These are phyloP conservation scores for Aspergillus neotritici DNA, from an alignment of 2,329 filamentous ascomycete genomes.

Conservation along the genomic window DNA sequence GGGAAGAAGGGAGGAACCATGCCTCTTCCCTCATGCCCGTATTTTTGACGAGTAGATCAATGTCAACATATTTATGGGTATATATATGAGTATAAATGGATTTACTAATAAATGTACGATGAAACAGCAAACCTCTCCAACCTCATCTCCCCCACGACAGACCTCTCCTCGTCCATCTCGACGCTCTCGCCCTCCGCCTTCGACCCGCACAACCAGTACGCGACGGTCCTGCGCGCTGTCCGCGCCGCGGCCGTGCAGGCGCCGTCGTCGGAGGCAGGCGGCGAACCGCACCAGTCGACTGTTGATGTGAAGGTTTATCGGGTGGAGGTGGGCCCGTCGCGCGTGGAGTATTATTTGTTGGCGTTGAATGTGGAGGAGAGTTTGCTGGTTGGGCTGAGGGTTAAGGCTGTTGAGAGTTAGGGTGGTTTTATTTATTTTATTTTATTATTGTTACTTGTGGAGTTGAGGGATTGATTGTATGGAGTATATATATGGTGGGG, in stretches of 20 bases:
- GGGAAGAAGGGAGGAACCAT: too few relatives aligned
- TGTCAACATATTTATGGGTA: too few relatives aligned
- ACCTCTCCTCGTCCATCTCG: conserved; percentile 43
- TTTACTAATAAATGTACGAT: too few relatives aligned
- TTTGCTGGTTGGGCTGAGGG: conserved; percentile 71
- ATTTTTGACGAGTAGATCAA: too few relatives aligned
- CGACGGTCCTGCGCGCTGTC: conserved; percentile 48
- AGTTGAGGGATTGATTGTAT: background rate
- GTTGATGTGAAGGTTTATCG: conserved; percentile 70
- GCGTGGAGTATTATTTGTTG: conserved; percentile 76
- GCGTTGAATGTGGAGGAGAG: conserved; percentile 54
- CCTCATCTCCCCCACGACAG: conserved; percentile 47
- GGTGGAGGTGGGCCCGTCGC: conserved; percentile 57
- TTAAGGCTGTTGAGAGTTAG: conserved; percentile 67
- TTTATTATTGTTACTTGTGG: background rate
- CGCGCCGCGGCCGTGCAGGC: conserved; percentile 27
- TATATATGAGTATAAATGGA: too few relatives aligned
- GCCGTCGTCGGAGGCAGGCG: conserved; percentile 18
- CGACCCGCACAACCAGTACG: conserved; percentile 67
- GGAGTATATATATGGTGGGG: too few relatives aligned
- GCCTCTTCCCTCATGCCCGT: too few relatives aligned
- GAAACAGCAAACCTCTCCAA: conserved; percentile 61
- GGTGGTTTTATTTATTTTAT: background rate
- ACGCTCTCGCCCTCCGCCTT: conserved; percentile 66
- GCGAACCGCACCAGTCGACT: conserved; percentile 32